These are phyloP conservation scores for Ehretia macrophylla DNA, from an alignment of 257 asterid genomes.

Conservation along the genomic window DNA sequence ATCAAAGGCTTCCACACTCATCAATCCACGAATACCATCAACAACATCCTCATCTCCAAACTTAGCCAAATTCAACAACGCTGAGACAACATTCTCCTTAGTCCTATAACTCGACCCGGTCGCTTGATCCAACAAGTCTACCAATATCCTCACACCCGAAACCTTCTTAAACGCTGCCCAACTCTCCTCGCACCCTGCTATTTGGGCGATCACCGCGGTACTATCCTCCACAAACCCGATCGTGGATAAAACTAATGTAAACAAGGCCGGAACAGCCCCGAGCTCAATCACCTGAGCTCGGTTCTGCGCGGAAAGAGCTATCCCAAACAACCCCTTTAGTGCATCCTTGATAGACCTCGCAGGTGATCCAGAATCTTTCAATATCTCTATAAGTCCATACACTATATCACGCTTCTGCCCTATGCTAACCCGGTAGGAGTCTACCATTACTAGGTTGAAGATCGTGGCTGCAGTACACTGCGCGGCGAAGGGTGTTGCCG, in stretches of 20 bases:
- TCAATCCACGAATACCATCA: conserved; percentile 38
- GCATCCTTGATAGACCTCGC: conserved; percentile 78
- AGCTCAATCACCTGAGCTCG: conserved; percentile 76
- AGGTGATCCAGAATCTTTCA: conserved; percentile 45
- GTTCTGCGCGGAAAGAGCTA: conserved; percentile 65
- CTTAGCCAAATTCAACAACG: conserved; percentile 68
- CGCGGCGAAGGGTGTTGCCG: conserved; percentile 56
- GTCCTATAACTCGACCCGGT: conserved; percentile 75
- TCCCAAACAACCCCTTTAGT: conserved; percentile 67
- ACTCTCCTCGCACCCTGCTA: conserved; percentile 88
- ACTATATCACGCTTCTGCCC: conserved; percentile 89
- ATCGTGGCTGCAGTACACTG: conserved; percentile 90
- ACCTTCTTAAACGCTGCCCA: conserved; percentile 69
- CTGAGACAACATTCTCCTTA: conserved; percentile 77
- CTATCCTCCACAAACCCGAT: conserved; percentile 81
- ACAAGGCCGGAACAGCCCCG: conserved; percentile 70
- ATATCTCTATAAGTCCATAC: conserved; percentile 69
- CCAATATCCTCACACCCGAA: conserved; percentile 63
- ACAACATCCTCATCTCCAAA: conserved; percentile 63
- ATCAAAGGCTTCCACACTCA: conserved; percentile 57
- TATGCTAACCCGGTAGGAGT: conserved; percentile 57
- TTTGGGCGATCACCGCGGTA: conserved; percentile 91
- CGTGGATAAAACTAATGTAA: conserved; percentile 70
- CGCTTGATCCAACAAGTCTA: conserved; percentile 72
- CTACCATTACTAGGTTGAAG: conserved; percentile 61